Conservation (phyloP, 768 basidiomycete genomes). For the Tylopilus intermedius region DNA sequence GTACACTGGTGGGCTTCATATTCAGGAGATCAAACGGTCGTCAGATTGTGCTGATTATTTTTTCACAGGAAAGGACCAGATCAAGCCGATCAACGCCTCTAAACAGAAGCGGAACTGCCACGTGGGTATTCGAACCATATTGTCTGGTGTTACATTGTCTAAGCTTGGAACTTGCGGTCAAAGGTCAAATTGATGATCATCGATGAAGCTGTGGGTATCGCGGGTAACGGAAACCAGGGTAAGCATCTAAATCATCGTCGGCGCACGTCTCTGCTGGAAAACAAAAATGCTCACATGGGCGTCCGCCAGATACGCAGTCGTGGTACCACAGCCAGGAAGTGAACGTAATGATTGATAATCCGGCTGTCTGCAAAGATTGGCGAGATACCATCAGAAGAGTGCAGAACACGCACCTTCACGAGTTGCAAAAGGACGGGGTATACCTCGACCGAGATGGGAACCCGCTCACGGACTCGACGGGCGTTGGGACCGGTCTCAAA, state of each 20-base stretch:
- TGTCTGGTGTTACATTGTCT: not conserved
- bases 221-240: conserved; percentile 69
- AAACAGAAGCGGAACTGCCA: conserved; percentile 70
- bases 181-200: conserved; percentile 62
- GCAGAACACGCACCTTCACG: conserved; percentile 53
- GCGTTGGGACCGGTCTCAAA: conserved; percentile 33
- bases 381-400: conserved; percentile 47
- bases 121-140: conserved; percentile 26
- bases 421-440: conserved; percentile 45
- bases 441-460: conserved; percentile 51
- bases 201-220: conserved; percentile 60
- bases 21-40: not conserved
- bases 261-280: not conserved
- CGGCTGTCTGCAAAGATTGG: conserved; percentile 51
- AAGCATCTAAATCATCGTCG: not conserved
- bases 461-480: conserved; percentile 35
- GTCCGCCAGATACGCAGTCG: conserved; percentile 48
- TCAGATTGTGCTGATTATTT: not conserved
- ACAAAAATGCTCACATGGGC: not conserved
- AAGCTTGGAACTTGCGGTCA: not conserved
- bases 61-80: conserved; percentile 52
- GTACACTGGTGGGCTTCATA: conserved; percentile 38
- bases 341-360: conserved; percentile 59
- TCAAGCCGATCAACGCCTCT: conserved; percentile 59
- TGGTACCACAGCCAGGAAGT: conserved; percentile 73